These are phyloP conservation scores for Fusarium oxysporum DNA, from an alignment of 2,329 filamentous ascomycete species.

Conservation along the genomic window DNA sequence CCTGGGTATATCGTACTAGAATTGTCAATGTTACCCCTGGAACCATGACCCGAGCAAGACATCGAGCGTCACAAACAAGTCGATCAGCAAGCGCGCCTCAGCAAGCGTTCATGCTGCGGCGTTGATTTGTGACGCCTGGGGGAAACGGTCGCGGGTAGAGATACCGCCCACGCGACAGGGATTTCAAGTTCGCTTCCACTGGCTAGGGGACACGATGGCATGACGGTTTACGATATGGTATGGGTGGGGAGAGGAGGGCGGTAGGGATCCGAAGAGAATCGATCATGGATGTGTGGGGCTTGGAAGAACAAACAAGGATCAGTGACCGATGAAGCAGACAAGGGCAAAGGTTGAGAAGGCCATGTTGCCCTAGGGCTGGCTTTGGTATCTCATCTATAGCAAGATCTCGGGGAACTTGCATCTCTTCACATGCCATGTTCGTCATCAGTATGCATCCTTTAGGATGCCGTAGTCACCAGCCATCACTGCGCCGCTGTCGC, in stretches of 20 bases:
- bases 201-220: slow-evolving; percentile 34
- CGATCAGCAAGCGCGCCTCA: slow-evolving; percentile 24
- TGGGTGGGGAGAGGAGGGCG: slow-evolving; percentile 29
- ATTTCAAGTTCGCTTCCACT: slow-evolving; percentile 42
- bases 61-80: slow-evolving; percentile 9
- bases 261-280: slow-evolving; percentile 40
- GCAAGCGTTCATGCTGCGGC: slow-evolving; percentile 25
- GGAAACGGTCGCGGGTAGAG: slow-evolving; percentile 38
- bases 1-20: not conserved
- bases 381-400: slow-evolving; percentile 25
- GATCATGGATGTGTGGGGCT: slow-evolving; percentile 42
- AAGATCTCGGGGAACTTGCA: slow-evolving; percentile 26
- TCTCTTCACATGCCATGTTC: slow-evolving; percentile 28
- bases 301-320: slow-evolving; percentile 33
- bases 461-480: not conserved
- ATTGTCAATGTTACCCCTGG: not conserved
- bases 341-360: slow-evolving; percentile 28
- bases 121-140: slow-evolving; percentile 23
- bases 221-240: slow-evolving; percentile 40
- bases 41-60: slow-evolving; percentile 1
- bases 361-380: slow-evolving; percentile 38
- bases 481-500: not conserved
- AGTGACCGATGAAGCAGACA: slow-evolving; percentile 37
- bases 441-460: slow-evolving; percentile 8
- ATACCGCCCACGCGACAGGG: slow-evolving; percentile 35